Percentiles rank a stretch among this genome's conserved stretches.
phyloP scores from a whole-genome alignment of 371 early-diverging fungal genomes.

The Smittium mucronatum region DNA sequence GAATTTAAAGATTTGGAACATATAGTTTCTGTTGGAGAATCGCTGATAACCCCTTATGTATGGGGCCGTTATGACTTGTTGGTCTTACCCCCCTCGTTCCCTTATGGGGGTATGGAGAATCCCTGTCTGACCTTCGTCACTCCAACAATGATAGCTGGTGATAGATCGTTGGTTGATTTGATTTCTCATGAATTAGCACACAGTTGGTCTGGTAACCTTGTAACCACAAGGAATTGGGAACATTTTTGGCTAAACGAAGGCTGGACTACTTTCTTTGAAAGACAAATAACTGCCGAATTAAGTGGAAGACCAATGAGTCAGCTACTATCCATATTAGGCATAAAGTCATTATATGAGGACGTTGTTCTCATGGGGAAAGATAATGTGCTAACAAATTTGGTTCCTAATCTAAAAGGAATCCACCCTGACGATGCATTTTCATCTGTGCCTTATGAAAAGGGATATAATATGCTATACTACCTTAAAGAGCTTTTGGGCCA shows the following conservation, averaged over 20 bases:
- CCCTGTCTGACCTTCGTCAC: constrained; percentile 85
- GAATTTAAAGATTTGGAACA: constrained; percentile 89
- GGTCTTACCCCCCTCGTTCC: constrained; percentile 70
- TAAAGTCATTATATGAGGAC: constrained; percentile 58
- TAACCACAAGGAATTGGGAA: constrained; percentile 81
- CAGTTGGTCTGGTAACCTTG: constrained; percentile 94
- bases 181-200: constrained; percentile 96
- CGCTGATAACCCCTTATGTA: constrained; percentile 75
- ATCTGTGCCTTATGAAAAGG: constrained; percentile 91
- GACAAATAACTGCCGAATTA: constrained; percentile 74
- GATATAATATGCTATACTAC: constrained; percentile 83
- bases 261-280: constrained; percentile 87
- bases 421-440: constrained; percentile 95
- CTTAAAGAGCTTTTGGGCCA: constrained; percentile 83
- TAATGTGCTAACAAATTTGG: constrained; percentile 63
- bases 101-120: constrained; percentile 97
- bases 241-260: constrained; percentile 92
- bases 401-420: constrained; percentile 56
- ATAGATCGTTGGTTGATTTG: constrained; percentile 90
- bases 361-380: constrained; percentile 63
- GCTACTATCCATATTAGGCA: constrained; percentile 80
- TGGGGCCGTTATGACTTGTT: constrained; percentile 95
- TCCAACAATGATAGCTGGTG: constrained; percentile 82
- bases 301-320: constrained; percentile 74
- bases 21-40: constrained; percentile 74